Base-by-base conservation (phyloP, 2,329 filamentous ascomycete species). In the Fusarium sp. region DNA sequence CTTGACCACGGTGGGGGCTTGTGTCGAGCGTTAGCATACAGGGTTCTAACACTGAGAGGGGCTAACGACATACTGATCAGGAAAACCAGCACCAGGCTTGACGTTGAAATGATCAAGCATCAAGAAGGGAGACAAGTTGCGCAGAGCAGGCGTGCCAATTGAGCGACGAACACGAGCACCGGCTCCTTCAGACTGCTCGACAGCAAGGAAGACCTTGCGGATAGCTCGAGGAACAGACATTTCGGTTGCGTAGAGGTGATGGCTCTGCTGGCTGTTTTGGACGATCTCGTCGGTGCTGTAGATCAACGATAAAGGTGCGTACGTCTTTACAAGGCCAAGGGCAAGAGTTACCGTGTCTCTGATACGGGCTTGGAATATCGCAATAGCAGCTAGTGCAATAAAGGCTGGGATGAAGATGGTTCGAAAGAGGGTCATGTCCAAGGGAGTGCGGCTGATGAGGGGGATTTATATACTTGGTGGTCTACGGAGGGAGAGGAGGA, bases 31-130 rank as follows among this genome's bases (percentile, higher is more conserved):
- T 56, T 32, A 39, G 48, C 11, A 46, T 45, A 9, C 6, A 19
- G 4, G 4, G 32, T 15, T 11, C 31, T 9, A 9, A 43, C 21
- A 14, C 8, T 6, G 13, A 15, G 9, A 2, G 11, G 8, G 37
- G 33, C 38, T 39, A 72, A n/a, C n/a, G 19, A 33, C 75, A 36
- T 67, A 77, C 75, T 97, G 93, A 73, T 97, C 93, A 1, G 93
- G 93, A 73, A 97, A 97, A 0, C 93, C 93, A 9, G 93, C 90
- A 55, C 91, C 92, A 2, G 88, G 87, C 49, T 86, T 84, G 68
- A 95, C 86, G 50, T 82, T 85, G 80, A 97, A 97, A 79, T 97
- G 91, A 73, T 98, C 94, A 42, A 97, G 90, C 93, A 98, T 97
- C 39, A 97, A 83, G 78, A 98, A 97, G 0, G 94, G 95, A 13